phyloP scores from a whole-genome alignment of 257 asterid genomes.

The Phtheirospermum japonicum region DNA sequence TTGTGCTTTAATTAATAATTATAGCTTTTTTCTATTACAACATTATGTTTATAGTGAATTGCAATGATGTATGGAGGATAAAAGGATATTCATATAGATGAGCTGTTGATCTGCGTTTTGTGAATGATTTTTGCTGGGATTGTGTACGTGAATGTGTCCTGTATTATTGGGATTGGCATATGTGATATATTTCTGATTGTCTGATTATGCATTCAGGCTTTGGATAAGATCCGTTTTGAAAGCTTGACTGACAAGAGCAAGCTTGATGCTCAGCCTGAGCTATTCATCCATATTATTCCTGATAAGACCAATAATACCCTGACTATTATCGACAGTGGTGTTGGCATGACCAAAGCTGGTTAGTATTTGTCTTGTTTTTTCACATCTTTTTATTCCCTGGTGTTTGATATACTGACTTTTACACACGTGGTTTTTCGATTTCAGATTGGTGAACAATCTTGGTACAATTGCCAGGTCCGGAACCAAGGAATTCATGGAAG shows the following conservation, averaged over 20 bases:
- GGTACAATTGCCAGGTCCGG: slow-evolving; percentile 73
- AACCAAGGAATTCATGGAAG: slow-evolving; percentile 71
- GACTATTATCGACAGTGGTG: slow-evolving; percentile 59
- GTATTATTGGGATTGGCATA: background rate
- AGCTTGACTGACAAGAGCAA: slow-evolving; percentile 70
- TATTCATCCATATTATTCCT: slow-evolving; percentile 57
- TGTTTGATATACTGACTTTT: too few relatives aligned
- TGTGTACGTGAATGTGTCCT: background rate
- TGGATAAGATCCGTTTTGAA: slow-evolving; percentile 65
- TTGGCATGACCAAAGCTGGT: slow-evolving; percentile 81
- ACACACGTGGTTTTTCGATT: too few relatives aligned
- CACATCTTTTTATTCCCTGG: background rate
- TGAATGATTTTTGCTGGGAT: too few relatives aligned
- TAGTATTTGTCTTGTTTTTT: slow-evolving; percentile 10
- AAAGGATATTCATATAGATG: too few relatives aligned
- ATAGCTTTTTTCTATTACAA: too few relatives aligned
- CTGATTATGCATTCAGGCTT: slow-evolving; percentile 35
- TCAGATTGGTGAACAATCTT: slow-evolving; percentile 72
- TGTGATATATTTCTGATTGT: background rate
- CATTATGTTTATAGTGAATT: too few relatives aligned
- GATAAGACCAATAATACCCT: slow-evolving; percentile 58
- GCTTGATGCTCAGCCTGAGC: slow-evolving; percentile 61
- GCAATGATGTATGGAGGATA: too few relatives aligned
- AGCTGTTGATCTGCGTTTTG: too few relatives aligned
- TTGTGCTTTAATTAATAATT: too few relatives aligned